Evolutionary conservation across 148 eudicot species (phyloP), one percentile per base, ranked within the genome.

Genomic region (Heliosperma pusillum): DNA sequence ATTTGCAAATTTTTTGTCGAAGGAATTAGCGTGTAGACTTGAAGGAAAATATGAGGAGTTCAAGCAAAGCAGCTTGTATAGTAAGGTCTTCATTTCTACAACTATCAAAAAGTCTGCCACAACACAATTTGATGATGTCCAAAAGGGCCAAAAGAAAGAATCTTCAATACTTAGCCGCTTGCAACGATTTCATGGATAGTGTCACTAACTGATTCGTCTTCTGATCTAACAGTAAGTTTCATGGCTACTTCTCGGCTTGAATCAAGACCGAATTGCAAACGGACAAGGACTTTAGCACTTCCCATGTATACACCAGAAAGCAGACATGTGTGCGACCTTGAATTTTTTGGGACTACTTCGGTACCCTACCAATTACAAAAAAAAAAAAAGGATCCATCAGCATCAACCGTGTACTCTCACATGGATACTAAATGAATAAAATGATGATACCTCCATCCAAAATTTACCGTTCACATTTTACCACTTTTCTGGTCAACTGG

Each of bases 101-200:
- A 76, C 42, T 19, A 74, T 44, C 66, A 55, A 26, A 27, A 22
- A 63, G 72, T 80, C 6, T 71, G 67, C 75, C 71, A 36, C 79
- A 40, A 56, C 45, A 74, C 47, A 36, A 58, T 60, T 50, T 20
- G 75, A 29, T 25, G 22, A 29, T 25, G 22, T 26, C 60, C 56
- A 68, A 44, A 55, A 75, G 66, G 33, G 29, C 22, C 24, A 64
- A 42, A 60, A 19, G 50, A 69, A 70, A 7, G 42, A 36, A 36
- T 53, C 53, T 56, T 57, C 53, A 36, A 29, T 56, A 55, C 71
- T 78, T 84, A 91, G 78, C 98, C 95, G 81, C 96, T 95, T 11
- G 96, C 96, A 75, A 95, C 99, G 29, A 92, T 90, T 84, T 95
- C 99, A 12, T 95, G 99, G 77, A 95, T 90, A 29, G 90, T 87